phyloP scores from a whole-genome alignment of 1,284 basidiomycete species.

The Puccinia sorghi region DNA sequence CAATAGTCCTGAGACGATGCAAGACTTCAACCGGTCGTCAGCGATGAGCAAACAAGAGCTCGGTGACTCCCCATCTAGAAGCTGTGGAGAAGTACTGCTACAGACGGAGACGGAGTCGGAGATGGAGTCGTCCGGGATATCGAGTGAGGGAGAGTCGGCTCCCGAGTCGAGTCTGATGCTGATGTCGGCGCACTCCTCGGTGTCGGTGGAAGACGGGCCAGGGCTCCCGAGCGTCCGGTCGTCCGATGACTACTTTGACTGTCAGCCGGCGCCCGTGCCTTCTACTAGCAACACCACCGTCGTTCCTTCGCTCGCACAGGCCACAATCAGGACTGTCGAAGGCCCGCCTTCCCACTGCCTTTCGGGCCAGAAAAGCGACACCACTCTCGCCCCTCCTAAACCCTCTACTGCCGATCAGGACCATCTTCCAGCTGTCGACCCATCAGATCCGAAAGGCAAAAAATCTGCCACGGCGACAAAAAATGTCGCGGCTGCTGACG shows the following conservation, averaged over 20 bases:
- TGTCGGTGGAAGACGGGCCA: background rate
- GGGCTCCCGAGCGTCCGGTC: background rate
- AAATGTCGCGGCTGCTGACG: background rate
- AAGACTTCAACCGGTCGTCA: too few relatives aligned
- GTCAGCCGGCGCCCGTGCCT: background rate
- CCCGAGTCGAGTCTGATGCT: constrained; percentile 1
- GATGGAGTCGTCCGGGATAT: background rate
- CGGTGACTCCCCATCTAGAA: background rate
- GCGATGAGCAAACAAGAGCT: too few relatives aligned
- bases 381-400: background rate
- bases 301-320: too few relatives aligned
- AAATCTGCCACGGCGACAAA: background rate
- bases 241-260: constrained; percentile 5
- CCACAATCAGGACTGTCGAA: background rate
- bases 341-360: background rate
- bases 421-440: background rate
- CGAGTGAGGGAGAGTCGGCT: background rate
- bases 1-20: too few relatives aligned
- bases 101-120: background rate
- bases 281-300: background rate
- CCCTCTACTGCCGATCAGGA: background rate
- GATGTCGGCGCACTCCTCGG: constrained; percentile 10
- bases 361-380: background rate
- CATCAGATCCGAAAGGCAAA: background rate
- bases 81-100: background rate